A percentile compares a stretch with the other conserved stretches of the same genome.
Conservation (phyloP, 2,329 filamentous ascomycete species). For the Penicillium occitanis region DNA sequence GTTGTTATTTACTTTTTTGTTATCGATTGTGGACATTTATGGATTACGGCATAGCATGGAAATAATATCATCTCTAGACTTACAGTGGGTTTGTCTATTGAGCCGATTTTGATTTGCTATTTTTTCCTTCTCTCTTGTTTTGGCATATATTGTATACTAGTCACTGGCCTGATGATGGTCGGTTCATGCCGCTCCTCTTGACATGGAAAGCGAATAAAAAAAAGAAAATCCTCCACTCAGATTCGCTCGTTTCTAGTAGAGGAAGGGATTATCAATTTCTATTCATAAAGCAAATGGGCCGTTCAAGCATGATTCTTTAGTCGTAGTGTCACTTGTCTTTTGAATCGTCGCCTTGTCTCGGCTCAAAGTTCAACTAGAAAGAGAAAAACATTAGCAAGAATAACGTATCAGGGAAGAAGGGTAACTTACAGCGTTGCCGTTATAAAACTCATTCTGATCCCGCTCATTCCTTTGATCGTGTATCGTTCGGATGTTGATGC, state of each 20-base stretch:
- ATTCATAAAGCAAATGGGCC: not conserved
- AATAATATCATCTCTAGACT: slow-evolving; percentile 18
- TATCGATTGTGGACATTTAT: not conserved
- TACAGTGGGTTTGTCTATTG: slow-evolving; percentile 13
- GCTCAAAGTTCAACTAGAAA: slow-evolving; percentile 65
- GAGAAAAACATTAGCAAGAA: slow-evolving; percentile 14
- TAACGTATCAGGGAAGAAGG: slow-evolving; percentile 23
- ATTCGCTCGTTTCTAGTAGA: slow-evolving; percentile 14
- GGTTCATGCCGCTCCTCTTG: slow-evolving; percentile 12
- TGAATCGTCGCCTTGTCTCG: slow-evolving; percentile 61
- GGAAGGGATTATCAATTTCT: slow-evolving; percentile 3
- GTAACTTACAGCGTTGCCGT: slow-evolving; percentile 75
- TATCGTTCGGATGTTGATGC: slow-evolving; percentile 53
- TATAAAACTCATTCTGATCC: slow-evolving; percentile 74
- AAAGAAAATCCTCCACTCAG: slow-evolving; percentile 20
- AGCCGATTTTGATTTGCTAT: slow-evolving; percentile 12
- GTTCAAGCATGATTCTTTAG: not conserved
- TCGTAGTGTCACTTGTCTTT: slow-evolving; percentile 33
- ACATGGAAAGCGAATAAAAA: slow-evolving; percentile 18
- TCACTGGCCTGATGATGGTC: slow-evolving; percentile 13
- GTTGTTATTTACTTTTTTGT: not conserved
- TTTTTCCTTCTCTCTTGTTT: not conserved
- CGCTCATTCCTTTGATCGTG: slow-evolving; percentile 56
- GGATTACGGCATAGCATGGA: slow-evolving; percentile 18
- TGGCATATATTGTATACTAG: slow-evolving; percentile 17